Evolutionary conservation across 2,329 filamentous ascomycete genomes (phyloP).

Genomic region (Epichloe elymi): DNA sequence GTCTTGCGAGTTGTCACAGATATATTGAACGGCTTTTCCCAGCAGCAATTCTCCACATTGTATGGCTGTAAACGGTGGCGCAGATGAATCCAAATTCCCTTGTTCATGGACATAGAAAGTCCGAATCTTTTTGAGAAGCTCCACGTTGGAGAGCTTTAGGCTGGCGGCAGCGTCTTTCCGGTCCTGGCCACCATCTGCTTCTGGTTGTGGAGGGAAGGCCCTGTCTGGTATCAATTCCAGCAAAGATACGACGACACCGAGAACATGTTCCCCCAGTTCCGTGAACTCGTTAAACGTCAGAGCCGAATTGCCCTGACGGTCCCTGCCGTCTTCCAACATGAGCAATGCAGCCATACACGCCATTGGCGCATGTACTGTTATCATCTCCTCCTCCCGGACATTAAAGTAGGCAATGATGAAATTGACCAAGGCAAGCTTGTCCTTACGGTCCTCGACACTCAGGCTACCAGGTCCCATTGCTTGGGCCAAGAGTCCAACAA

Average conservation of each 20-base stretch:
- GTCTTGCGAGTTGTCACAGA: slow-evolving; percentile 32
- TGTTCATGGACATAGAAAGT: slow-evolving; percentile 59
- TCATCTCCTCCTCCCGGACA: slow-evolving; percentile 90
- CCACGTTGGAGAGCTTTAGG: slow-evolving; percentile 19
- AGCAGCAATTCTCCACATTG: slow-evolving; percentile 50
- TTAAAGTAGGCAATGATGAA: slow-evolving; percentile 88
- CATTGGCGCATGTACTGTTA: slow-evolving; percentile 71
- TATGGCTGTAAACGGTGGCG: slow-evolving; percentile 43
- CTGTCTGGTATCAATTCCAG: slow-evolving; percentile 52
- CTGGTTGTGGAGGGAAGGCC: slow-evolving; percentile 33
- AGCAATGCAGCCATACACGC: slow-evolving; percentile 45
- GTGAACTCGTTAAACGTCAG: slow-evolving; percentile 21
- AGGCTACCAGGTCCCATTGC: slow-evolving; percentile 36
- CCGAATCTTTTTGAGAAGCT: slow-evolving; percentile 48
- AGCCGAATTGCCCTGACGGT: slow-evolving; percentile 17
- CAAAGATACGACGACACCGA: slow-evolving; percentile 41
- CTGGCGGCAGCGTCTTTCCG: slow-evolving; percentile 2
- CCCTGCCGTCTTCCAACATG: slow-evolving; percentile 44
- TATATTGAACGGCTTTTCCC: slow-evolving; percentile 41
- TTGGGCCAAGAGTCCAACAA: slow-evolving; percentile 54
- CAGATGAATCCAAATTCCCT: slow-evolving; percentile 50
- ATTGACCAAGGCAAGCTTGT: slow-evolving; percentile 57
- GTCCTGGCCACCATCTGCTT: slow-evolving; percentile 7
- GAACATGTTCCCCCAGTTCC: slow-evolving; percentile 20
- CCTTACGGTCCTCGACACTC: slow-evolving; percentile 35